Evolutionary conservation across 192 early-diverging fungal species (phyloP).

Genomic region (Podila clonocystis): DNA sequence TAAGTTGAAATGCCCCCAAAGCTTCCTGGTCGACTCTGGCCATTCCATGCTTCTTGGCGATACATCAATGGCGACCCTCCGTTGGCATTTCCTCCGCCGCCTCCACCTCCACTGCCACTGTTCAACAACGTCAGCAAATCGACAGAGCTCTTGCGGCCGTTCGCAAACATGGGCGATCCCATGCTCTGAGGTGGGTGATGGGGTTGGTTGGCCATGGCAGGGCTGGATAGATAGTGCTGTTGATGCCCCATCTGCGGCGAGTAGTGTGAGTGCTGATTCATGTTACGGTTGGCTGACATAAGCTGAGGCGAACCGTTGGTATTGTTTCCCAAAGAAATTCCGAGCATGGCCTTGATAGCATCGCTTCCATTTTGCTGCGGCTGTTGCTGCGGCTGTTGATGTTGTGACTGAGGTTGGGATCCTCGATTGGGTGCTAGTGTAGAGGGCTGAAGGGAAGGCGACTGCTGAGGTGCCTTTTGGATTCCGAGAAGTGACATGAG

Average conservation of each 20-base stretch:
- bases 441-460: too few relatives aligned
- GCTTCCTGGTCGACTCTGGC: neutral
- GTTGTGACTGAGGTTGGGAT: too few relatives aligned
- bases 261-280: too few relatives aligned
- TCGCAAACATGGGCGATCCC: too few relatives aligned
- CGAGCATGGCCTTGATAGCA: neutral
- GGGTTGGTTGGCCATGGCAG: neutral
- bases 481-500: too few relatives aligned
- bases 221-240: neutral
- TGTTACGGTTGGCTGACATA: too few relatives aligned
- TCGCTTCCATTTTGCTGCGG: constrained; percentile 6
- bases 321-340: neutral
- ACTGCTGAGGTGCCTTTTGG: too few relatives aligned
- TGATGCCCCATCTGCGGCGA: too few relatives aligned
- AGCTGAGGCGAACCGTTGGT: neutral
- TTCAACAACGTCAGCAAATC: constrained; percentile 60
- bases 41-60: constrained; percentile 8
- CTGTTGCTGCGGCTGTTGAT: neutral
- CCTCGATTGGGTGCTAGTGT: too few relatives aligned
- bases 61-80: constrained; percentile 4
- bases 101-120: neutral
- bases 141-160: constrained; percentile 20
- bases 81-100: neutral
- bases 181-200: too few relatives aligned
- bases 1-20: neutral